Percentiles rank a stretch among this genome's conserved stretches.
These are phyloP conservation scores for Seiridium cupressi DNA, from an alignment of 2,329 filamentous ascomycete genomes.

Conservation along the genomic window DNA sequence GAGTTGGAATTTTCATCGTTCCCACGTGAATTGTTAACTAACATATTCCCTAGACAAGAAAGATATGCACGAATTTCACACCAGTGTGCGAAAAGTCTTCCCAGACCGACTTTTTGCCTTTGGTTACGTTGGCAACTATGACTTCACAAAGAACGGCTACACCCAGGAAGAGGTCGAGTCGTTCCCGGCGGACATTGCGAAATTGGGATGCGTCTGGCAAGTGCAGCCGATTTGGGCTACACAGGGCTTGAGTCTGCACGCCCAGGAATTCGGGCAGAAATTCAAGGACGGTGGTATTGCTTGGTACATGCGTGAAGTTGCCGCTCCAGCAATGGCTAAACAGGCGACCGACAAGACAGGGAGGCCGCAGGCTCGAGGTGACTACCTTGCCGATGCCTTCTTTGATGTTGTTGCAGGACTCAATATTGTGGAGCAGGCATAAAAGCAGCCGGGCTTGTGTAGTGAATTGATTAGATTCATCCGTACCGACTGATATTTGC, in stretches of 20 bases:
- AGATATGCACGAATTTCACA: conserved; percentile 36
- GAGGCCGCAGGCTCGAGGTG: conserved; percentile 31
- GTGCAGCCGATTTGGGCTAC: conserved; percentile 38
- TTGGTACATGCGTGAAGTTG: conserved; percentile 29
- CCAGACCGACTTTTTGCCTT: conserved; percentile 36
- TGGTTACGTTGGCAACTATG: conserved; percentile 35
- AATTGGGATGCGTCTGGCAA: conserved; percentile 37
- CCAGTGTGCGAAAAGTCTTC: conserved; percentile 28
- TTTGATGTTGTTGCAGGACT: conserved; percentile 31
- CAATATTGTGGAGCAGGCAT: conserved; percentile 7
- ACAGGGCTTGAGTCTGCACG: conserved; percentile 31
- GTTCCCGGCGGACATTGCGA: conserved; percentile 30
- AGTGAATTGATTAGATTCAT: neutral
- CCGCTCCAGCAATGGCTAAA: conserved; percentile 20
- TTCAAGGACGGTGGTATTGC: conserved; percentile 34
- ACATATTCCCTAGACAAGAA: conserved; percentile 12
- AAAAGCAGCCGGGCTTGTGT: neutral
- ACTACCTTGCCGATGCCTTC: conserved; percentile 34
- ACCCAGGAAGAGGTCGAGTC: conserved; percentile 26
- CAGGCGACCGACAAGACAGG: conserved; percentile 32
- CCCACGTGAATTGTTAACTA: neutral
- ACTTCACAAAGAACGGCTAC: conserved; percentile 33
- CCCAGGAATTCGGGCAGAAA: conserved; percentile 30
- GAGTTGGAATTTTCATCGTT: neutral
- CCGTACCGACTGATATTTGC: too few species aligned